Evolutionary conservation across 2,329 filamentous ascomycete species (phyloP), one percentile per base, ranked within the genome.

Genomic region (Lecanicillium sp.): DNA sequence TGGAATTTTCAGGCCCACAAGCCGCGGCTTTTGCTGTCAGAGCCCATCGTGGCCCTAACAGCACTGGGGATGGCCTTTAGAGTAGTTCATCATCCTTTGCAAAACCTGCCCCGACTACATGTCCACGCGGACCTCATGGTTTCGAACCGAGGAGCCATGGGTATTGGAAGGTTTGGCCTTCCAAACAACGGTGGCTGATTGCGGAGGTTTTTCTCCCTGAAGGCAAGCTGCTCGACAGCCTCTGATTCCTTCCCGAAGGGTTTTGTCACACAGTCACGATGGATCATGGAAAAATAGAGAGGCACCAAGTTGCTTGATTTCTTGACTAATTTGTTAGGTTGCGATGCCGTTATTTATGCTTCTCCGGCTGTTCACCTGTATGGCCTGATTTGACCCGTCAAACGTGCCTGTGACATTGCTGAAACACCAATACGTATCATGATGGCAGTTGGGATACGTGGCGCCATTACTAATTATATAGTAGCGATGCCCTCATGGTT

Each of bases 171-270:
- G 15, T 28, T 17, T 28, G 22, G 22, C 25, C 37, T 36, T 35
- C 33, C 29, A 40, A 40, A 33, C 13, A 39, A 36, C 33, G 39
- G 31, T 41, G 33, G 39, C 41, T 43, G 20, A 33, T 34, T 33
- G 37, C 29, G 33, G 41, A 37, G 37, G 37, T 43, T 40, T 40
- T 41, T 36, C 33, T 33, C 36, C 37, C 29, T 39, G 27, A 40
- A 37, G 29, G 29, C 19, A 40, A 37, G 36, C 37, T 37, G 27
- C 30, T 34, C 5, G 18, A 18, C 29, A 37, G 33, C 29, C 37
- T 17, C 32, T 34, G 29, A 40, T 43, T 27, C 36, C 35, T 34
- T 34, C 20, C 14, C 14, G 20, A 34, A 35, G 41, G 33, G 33
- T 37, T 43, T 25, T 25, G 22, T 25, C 22, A 25, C 22, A 25